These are phyloP conservation scores for Fagopyrum esculentum DNA, from an alignment of 148 eudicot species.

Conservation along the genomic window DNA sequence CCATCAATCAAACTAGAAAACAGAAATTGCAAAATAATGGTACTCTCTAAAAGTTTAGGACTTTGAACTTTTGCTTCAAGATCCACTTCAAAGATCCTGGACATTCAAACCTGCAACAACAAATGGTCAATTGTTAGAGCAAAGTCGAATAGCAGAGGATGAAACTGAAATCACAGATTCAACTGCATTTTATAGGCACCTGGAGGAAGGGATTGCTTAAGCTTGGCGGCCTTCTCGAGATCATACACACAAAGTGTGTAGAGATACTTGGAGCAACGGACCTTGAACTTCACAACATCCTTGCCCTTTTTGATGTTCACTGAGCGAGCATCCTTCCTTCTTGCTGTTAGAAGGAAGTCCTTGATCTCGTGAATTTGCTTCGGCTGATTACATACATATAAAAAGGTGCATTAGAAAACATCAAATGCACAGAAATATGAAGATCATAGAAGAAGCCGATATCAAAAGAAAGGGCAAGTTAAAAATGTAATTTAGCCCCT, in stretches of 20 bases:
- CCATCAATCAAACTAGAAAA: not conserved
- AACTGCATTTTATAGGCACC: slow-evolving; percentile 15
- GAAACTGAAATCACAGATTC: not conserved
- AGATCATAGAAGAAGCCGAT: no score
- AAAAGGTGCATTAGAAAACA: not conserved
- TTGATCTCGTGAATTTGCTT: slow-evolving; percentile 60
- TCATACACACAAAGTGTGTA: slow-evolving; percentile 50
- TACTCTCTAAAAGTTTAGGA: not conserved
- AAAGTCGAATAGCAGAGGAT: not conserved
- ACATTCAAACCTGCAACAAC: slow-evolving; percentile 33
- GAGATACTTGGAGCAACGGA: slow-evolving; percentile 57
- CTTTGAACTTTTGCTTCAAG: not conserved
- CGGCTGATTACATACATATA: slow-evolving; percentile 17
- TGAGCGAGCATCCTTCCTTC: slow-evolving; percentile 54
- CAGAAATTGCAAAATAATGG: not conserved
- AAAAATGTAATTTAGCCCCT: no score
- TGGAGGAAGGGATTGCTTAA: slow-evolving; percentile 64
- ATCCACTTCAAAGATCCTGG: slow-evolving; percentile 28
- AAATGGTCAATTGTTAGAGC: not conserved
- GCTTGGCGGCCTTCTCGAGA: slow-evolving; percentile 49
- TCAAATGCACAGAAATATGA: no score
- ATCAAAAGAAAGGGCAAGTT: no score
- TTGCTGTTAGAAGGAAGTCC: slow-evolving; percentile 57
- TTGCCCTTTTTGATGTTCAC: slow-evolving; percentile 49
- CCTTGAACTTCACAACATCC: slow-evolving; percentile 58